Percentiles rank a stretch among this genome's conserved stretches.
Evolutionary conservation across 2,329 filamentous ascomycete species (phyloP).

Genomic region (Colletotrichum horii): DNA sequence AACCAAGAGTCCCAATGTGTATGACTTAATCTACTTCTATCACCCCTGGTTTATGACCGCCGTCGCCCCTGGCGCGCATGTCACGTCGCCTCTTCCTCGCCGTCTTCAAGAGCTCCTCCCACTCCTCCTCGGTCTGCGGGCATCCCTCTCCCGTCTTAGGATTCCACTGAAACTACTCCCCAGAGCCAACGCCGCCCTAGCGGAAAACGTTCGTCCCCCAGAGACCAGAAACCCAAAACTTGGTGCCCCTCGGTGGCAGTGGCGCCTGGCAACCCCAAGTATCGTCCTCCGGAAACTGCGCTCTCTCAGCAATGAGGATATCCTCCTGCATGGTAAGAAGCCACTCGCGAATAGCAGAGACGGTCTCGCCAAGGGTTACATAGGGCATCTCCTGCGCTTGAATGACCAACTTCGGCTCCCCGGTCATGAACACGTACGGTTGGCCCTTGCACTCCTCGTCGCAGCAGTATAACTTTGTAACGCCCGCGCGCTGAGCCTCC

Average conservation of each 20-base stretch:
- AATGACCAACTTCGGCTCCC: neutral
- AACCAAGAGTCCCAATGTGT: neutral
- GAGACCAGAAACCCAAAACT: neutral
- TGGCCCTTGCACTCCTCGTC: neutral
- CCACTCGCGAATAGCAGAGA: neutral
- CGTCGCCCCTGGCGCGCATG: neutral
- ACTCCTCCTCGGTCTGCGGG: neutral
- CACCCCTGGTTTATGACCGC: neutral
- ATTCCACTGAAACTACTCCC: neutral
- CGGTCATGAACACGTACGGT: neutral
- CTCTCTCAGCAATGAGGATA: neutral
- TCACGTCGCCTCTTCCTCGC: neutral
- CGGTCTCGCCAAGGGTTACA: neutral
- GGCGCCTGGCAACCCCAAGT: neutral
- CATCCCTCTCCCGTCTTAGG: neutral
- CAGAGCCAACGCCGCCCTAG: neutral
- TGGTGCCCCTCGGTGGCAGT: neutral
- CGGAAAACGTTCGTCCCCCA: neutral
- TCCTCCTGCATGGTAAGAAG: neutral
- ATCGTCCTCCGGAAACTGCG: neutral
- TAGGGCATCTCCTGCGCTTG: neutral
- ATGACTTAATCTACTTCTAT: neutral
- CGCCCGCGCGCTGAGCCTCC: neutral
- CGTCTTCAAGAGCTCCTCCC: neutral
- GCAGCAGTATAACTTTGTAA: neutral